These are phyloP conservation scores for Apophysomyces elegans DNA, from an alignment of 371 early-diverging fungal species.

Conservation along the genomic window DNA sequence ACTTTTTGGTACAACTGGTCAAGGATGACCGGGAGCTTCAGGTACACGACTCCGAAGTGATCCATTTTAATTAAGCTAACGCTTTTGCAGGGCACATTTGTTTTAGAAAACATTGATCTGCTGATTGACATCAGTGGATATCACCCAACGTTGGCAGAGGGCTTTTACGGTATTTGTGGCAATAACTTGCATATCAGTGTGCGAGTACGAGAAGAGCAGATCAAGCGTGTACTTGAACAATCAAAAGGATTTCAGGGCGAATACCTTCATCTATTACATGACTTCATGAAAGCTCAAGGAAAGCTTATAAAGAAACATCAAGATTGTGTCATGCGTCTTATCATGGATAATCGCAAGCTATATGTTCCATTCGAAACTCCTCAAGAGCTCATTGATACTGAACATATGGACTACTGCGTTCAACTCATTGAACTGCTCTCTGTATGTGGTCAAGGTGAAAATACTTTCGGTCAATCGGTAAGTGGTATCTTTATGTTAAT, in stretches of 20 bases:
- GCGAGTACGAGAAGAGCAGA: conserved; percentile 42
- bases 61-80: conserved; percentile 3
- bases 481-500: not conserved
- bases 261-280: conserved; percentile 43
- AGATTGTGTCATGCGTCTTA: conserved; percentile 40
- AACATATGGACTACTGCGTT: conserved; percentile 42
- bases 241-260: conserved; percentile 42
- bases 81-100: conserved; percentile 29
- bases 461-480: conserved; percentile 55
- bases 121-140: conserved; percentile 39
- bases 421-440: conserved; percentile 46
- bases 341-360: conserved; percentile 46
- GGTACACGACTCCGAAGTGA: conserved; percentile 12
- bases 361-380: conserved; percentile 42
- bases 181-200: conserved; percentile 45
- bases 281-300: conserved; percentile 47
- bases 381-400: conserved; percentile 19
- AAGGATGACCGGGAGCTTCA: conserved; percentile 31
- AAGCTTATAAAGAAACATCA: conserved; percentile 54
- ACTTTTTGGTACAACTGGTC: conserved; percentile 28
- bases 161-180: conserved; percentile 30
- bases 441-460: conserved; percentile 57
- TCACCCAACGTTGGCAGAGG: conserved; percentile 22
- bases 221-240: conserved; percentile 45
- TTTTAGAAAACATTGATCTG: conserved; percentile 47